Conservation (phyloP, 305 asterid species). For the Solanum hybrid region DNA sequence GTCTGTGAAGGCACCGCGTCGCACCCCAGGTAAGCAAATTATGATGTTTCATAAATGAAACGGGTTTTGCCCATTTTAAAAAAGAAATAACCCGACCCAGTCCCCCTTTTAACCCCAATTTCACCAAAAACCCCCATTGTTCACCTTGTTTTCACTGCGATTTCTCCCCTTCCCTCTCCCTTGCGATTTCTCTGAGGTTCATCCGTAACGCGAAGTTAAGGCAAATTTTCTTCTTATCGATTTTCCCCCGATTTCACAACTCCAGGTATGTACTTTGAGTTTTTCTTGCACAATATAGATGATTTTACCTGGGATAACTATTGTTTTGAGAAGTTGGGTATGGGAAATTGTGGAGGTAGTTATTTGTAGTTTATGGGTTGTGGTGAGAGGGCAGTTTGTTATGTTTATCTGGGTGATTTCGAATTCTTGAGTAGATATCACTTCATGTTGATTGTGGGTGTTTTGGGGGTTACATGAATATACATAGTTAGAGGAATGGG, state of each 20-base stretch:
- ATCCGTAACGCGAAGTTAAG: neutral
- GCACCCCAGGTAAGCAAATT: neutral
- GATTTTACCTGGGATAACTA: neutral
- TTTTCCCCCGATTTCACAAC: neutral
- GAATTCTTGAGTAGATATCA: neutral
- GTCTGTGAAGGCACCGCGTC: neutral
- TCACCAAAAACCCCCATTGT: neutral
- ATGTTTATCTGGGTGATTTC: neutral
- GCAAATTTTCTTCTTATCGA: neutral
- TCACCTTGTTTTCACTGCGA: neutral
- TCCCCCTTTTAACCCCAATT: neutral
- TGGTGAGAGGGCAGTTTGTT: neutral
- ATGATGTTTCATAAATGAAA: neutral
- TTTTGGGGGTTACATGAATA: neutral
- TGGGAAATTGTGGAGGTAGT: neutral
- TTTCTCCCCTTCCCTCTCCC: neutral
- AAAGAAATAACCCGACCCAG: neutral
- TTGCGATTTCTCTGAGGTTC: neutral
- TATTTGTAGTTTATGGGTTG: neutral
- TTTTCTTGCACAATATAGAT: neutral
- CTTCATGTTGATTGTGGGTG: neutral
- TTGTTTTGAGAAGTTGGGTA: neutral
- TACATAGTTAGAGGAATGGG: neutral
- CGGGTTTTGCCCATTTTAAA: neutral
- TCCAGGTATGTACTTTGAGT: neutral